Percentiles rank a stretch among this genome's conserved stretches.
Conservation (phyloP, 169 alveolate genomes). For the Plasmodium inui region DNA sequence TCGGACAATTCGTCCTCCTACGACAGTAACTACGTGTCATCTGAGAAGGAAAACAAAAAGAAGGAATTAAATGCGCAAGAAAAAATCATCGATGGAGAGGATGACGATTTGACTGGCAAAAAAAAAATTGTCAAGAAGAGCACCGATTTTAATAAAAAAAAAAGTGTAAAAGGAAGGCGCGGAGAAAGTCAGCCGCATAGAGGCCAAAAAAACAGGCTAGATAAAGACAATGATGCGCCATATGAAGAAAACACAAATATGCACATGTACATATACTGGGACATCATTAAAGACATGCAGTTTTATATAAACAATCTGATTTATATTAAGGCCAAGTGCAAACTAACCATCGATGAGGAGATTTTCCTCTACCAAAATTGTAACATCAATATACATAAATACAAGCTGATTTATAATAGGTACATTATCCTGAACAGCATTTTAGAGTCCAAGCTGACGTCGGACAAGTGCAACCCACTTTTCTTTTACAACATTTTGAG, state of each 20-base stretch:
- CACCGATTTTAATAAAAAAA: neutral
- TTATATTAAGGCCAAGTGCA: slow-evolving; percentile 68
- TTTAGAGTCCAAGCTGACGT: slow-evolving; percentile 25
- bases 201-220: neutral
- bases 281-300: slow-evolving; percentile 49
- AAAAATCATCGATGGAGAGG: slow-evolving; percentile 43
- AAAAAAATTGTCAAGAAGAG: neutral
- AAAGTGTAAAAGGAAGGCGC: neutral
- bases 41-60: slow-evolving; percentile 63
- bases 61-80: slow-evolving; percentile 68
- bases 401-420: slow-evolving; percentile 62
- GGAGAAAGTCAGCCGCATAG: neutral
- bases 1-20: slow-evolving; percentile 15
- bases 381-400: slow-evolving; percentile 65
- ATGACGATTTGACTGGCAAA: neutral
- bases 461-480: slow-evolving; percentile 38
- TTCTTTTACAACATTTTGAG: slow-evolving; percentile 70
- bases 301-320: slow-evolving; percentile 71
- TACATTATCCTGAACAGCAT: slow-evolving; percentile 56
- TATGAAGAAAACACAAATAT: neutral
- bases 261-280: slow-evolving; percentile 56
- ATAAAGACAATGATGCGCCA: neutral
- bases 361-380: slow-evolving; percentile 71
- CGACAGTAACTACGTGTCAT: slow-evolving; percentile 63
- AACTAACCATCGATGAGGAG: slow-evolving; percentile 73